Evolutionary conservation across 768 basidiomycete species (phyloP).

Genomic region (Leccinum longicurvipes): DNA sequence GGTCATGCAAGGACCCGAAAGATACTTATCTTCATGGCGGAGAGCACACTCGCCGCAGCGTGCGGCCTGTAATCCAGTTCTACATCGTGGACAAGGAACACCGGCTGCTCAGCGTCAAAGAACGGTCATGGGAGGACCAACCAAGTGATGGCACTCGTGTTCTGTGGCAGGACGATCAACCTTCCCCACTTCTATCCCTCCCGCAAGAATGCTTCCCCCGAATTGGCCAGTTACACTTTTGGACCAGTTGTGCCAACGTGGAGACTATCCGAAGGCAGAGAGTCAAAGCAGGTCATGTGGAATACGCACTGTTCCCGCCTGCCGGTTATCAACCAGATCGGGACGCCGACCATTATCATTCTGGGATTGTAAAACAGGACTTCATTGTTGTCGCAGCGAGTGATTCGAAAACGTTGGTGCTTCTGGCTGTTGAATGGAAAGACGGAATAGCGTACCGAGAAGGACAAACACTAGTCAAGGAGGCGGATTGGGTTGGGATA

Average conservation of each 20-base stretch:
- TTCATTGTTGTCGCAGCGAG: conserved; percentile 12
- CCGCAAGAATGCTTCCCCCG: neutral
- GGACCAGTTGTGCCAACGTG: conserved; percentile 12
- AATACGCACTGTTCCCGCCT: neutral
- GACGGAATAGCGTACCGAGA: conserved; percentile 16
- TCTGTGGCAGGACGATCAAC: neutral
- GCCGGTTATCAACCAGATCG: neutral
- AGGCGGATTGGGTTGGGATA: conserved; percentile 1
- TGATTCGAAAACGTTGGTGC: neutral
- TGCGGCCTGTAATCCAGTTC: conserved; percentile 3
- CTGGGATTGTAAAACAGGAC: conserved; percentile 9
- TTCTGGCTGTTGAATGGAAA: conserved; percentile 16
- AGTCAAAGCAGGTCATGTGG: neutral
- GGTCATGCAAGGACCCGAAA: neutral
- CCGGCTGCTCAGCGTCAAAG: neutral
- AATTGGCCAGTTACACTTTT: conserved; percentile 13
- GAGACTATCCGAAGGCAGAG: neutral
- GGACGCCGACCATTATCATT: neutral
- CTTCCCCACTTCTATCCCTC: neutral
- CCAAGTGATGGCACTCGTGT: neutral
- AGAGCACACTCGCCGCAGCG: rapidly evolving
- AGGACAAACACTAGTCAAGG: neutral
- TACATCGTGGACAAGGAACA: conserved; percentile 1
- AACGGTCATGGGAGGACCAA: neutral
- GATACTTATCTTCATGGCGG: neutral